Evolutionary conservation across 176 grass and related monocot species (phyloP), one percentile per base, ranked within the genome.

Genomic region (Eremochloa ophiuroides): DNA sequence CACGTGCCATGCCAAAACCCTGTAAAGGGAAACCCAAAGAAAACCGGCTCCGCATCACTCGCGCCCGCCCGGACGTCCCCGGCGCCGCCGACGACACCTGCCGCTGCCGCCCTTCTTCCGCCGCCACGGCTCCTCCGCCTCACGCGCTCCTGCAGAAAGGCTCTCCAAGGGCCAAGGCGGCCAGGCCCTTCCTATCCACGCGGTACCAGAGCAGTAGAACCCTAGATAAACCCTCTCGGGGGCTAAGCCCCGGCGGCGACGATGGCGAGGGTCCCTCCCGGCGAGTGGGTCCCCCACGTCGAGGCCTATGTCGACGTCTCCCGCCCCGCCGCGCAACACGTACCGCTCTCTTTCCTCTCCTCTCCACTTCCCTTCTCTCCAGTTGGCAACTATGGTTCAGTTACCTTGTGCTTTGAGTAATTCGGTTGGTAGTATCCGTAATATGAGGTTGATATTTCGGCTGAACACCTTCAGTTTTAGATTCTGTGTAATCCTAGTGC

Each of bases 281-380:
- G 71, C 47, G 67, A 87, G n/a, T 97, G 89, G 92, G 75, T 89
- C 7, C 77, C 89, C 53, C 85, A 90, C 30, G 84, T 94, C 5
- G 89, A 97, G 64, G 68, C 85, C 35, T 97, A 92, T 58, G 80
- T 97, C 23, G 89, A 92, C 76, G 77, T 80, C 62, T 76, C 94
- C 66, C 85, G 81, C 4, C 10, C 85, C 71, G 37, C 85, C 13
- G 71, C 66, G 59, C 71, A 94, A 22, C 94, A 92, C 31, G 94
- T 97, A 66, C 12, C 28, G 51, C 22, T 11, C 17, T 73, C 69
- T 25, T 71, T 37, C 26, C n/a, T 85, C 76, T 53, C 62, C 73
- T 78, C 33, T 11, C n/a, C 8, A 40, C 18, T 27, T 35, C 37
- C 73, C 31, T 34, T 58, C 17, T 37, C 37, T 69, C 40, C 8